Conservation (phyloP, 495 filamentous ascomycete species). For the Immersiella caudata region DNA sequence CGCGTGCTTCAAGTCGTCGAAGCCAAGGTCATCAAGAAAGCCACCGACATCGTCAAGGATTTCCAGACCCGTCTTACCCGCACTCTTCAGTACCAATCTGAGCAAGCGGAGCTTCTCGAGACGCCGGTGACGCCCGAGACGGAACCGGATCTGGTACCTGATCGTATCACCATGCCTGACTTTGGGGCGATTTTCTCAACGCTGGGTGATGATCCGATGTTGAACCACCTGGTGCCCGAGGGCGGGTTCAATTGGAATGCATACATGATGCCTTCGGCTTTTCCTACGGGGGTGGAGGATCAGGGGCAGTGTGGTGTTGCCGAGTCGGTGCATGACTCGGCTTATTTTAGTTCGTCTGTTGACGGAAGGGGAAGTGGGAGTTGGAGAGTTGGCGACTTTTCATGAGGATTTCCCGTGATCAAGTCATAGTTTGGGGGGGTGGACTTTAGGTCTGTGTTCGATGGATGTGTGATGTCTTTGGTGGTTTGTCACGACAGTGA, state of each 20-base stretch:
- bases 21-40: conserved; percentile 23
- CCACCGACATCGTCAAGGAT: conserved; percentile 26
- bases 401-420: no score
- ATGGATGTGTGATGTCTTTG: not conserved
- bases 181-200: no score
- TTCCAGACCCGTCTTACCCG: conserved; percentile 25
- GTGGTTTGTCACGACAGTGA: no score
- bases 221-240: not conserved
- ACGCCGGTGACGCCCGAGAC: conserved; percentile 1
- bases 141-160: conserved; percentile 1
- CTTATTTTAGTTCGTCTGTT: conserved; percentile 1
- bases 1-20: conserved; percentile 25
- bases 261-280: not conserved
- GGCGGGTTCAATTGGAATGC: not conserved
- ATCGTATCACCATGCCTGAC: not conserved
- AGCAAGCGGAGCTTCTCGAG: conserved; percentile 9
- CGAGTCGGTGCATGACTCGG: conserved; percentile 1
- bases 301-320: not conserved
- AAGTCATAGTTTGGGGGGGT: no score
- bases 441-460: not conserved
- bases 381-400: not conserved
- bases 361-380: not conserved
- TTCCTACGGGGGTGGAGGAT: not conserved
- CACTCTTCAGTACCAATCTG: conserved; percentile 27
- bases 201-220: not conserved